A percentile compares a stretch with the other conserved stretches of the same genome.
phyloP scores from a whole-genome alignment of 192 early-diverging fungal species.

The Backusella morwellensis region DNA sequence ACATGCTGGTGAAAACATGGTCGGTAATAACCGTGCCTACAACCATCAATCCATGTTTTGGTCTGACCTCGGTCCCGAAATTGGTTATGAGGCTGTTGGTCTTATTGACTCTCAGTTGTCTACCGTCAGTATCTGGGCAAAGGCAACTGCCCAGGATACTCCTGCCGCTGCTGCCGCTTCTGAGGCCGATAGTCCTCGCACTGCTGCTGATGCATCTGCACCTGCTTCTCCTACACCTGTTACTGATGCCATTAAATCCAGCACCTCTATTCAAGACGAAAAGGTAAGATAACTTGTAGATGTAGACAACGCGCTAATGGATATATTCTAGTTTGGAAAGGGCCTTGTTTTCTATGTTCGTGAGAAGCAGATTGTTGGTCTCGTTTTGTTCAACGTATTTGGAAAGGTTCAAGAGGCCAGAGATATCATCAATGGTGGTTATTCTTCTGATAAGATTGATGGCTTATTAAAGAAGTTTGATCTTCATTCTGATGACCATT shows the following conservation, averaged over 20 bases:
- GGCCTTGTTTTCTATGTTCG: constrained; percentile 63
- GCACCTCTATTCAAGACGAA: constrained; percentile 14
- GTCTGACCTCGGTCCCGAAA: constrained; percentile 50
- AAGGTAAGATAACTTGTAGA: constrained; percentile 1
- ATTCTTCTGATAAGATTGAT: constrained; percentile 31
- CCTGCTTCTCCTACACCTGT: constrained; percentile 32
- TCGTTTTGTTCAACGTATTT: constrained; percentile 59
- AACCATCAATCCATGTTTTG: constrained; percentile 66
- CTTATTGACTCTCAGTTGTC: constrained; percentile 52
- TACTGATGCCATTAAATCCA: constrained; percentile 18
- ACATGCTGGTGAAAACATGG: constrained; percentile 61
- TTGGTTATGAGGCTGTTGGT: constrained; percentile 61
- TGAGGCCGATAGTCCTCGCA: constrained; percentile 31
- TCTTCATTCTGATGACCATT: constrained; percentile 5
- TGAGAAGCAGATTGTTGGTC: constrained; percentile 53
- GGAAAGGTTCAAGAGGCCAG: constrained; percentile 63
- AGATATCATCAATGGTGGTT: constrained; percentile 45
- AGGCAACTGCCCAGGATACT: constrained; percentile 38
- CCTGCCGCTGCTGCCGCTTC: constrained; percentile 25
- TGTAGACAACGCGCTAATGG: background rate
- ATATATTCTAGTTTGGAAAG: constrained; percentile 43
- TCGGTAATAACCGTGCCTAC: constrained; percentile 49
- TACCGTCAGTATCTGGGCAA: constrained; percentile 63
- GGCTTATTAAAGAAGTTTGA: constrained; percentile 27
- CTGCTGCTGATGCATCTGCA: constrained; percentile 30